Evolutionary conservation across 2,329 filamentous ascomycete genomes (phyloP), one percentile per base, ranked within the genome.

Genomic region (Dactylellina sp.): DNA sequence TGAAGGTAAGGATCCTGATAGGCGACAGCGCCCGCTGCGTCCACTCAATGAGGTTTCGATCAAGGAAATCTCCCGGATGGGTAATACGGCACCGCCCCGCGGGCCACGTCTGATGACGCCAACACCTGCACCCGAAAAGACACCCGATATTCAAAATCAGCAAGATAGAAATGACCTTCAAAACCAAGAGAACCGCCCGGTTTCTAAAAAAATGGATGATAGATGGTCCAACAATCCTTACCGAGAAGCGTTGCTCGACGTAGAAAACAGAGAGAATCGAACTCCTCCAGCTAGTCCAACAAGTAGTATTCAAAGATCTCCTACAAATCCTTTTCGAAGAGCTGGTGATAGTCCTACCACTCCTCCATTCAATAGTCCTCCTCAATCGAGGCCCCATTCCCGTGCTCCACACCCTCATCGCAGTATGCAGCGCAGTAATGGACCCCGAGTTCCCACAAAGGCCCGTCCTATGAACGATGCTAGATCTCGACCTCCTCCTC

Each of bases 201-300:
- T 74, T 12, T 32, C 49, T 7, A 74, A 66, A 39, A 55, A 55
- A 25, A 11, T 35, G n/a, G 70, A 74, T 25, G 70, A 62, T 62
- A 61, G 70, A 62, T 74, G 53, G 47, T 66, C 70, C n/a, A 74
- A 74, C 49, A 74, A 74, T 52, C 70, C 70, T 18, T 74, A 62
- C 35, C 61, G 70, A 18, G 42, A 74, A 28, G 70, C 61, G 2
- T 49, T 74, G 16, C 9, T 74, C 20, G 70, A 66, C 16, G 61
- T 61, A 22, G 70, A 74, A 53, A 65, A 72, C 18, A 14, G 55
- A 18, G 68, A 72, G 40, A 74, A 74, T 22, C 53, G 39, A 35
- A 62, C 53, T 25, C 70, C 70, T 11, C 70, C 70, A 6, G 37
- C 20, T 16, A 74, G 70, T n/a, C 70, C 70, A 3, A 66, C 16